These are phyloP conservation scores for Anisogramma anomala DNA, from an alignment of 2,329 filamentous ascomycete species.

Conservation along the genomic window DNA sequence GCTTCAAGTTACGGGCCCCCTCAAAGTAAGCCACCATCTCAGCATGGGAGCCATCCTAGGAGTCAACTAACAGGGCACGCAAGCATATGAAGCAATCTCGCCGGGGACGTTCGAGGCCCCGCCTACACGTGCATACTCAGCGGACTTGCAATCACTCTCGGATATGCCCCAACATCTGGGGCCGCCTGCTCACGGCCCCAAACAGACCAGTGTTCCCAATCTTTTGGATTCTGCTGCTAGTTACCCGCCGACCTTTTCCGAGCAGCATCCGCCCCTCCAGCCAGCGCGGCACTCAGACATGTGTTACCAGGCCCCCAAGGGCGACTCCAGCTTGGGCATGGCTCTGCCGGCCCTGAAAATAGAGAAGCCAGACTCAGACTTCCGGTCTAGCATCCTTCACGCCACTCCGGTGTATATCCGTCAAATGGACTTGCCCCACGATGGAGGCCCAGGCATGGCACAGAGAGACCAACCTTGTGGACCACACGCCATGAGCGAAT, in stretches of 20 bases:
- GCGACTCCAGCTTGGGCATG: constrained; percentile 19
- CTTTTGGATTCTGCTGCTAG: constrained; percentile 12
- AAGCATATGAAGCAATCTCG: constrained; percentile 7
- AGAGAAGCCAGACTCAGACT: constrained; percentile 15
- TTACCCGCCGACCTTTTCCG: constrained; percentile 1
- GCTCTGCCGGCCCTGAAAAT: constrained; percentile 18
- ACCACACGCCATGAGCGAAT: background rate
- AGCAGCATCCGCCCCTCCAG: constrained; percentile 9
- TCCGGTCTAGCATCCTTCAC: background rate
- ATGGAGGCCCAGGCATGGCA: background rate
- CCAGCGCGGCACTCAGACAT: constrained; percentile 3
- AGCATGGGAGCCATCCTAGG: background rate
- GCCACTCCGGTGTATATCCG: background rate
- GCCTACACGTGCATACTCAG: constrained; percentile 2
- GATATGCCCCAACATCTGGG: constrained; percentile 2
- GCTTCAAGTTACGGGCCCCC: constrained; percentile 1
- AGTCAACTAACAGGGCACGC: background rate
- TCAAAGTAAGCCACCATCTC: constrained; percentile 3
- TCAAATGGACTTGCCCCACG: background rate
- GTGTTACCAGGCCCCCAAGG: constrained; percentile 16
- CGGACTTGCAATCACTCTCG: constrained; percentile 6
- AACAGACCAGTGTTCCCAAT: constrained; percentile 2
- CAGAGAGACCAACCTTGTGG: background rate
- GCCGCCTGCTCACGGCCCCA: constrained; percentile 9
- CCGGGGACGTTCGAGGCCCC: constrained; percentile 4